These are phyloP conservation scores for Kurtzmaniella quercitrusa DNA, from an alignment of 1,139 yeast genomes.

Conservation along the genomic window DNA sequence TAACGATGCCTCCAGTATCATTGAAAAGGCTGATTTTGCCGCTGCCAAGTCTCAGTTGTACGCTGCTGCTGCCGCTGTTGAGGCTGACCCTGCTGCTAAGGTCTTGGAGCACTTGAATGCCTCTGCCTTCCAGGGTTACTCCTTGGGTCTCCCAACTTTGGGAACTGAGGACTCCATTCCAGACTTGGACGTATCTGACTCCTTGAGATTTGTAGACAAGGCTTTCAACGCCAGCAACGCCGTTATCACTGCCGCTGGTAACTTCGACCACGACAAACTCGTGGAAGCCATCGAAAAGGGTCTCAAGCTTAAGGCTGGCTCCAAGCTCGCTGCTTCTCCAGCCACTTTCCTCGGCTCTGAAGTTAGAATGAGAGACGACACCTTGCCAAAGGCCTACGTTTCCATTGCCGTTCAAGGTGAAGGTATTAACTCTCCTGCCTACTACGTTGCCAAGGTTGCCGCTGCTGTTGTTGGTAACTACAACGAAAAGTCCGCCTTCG, in stretches of 20 bases:
- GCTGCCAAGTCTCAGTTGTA: conserved; percentile 33
- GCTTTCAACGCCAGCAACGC: conserved; percentile 60
- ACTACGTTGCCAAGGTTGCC: conserved; percentile 68
- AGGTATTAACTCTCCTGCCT: conserved; percentile 56
- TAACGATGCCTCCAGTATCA: conserved; percentile 22
- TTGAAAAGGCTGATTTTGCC: conserved; percentile 32
- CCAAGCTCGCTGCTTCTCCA: conserved; percentile 49
- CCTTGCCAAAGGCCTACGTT: conserved; percentile 74
- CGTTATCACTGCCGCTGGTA: conserved; percentile 72
- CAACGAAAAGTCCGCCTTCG: conserved; percentile 47
- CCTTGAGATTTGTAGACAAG: conserved; percentile 50
- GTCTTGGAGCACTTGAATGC: conserved; percentile 72
- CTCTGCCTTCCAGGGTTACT: conserved; percentile 81
- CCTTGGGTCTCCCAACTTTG: conserved; percentile 67
- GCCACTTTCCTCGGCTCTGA: conserved; percentile 78
- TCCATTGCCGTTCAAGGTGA: conserved; percentile 75
- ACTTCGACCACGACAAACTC: conserved; percentile 61
- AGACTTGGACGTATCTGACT: conserved; percentile 55
- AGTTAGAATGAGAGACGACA: conserved; percentile 83
- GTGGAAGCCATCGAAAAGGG: conserved; percentile 58
- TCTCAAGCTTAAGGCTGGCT: conserved; percentile 47
- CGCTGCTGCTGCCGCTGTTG: conserved; percentile 40
- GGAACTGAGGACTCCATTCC: conserved; percentile 66
- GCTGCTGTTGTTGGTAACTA: conserved; percentile 65
- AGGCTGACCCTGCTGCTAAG: conserved; percentile 42